Evolutionary conservation across 139 green algal species (phyloP).

Genomic region (Chlamydomonas sp.): DNA sequence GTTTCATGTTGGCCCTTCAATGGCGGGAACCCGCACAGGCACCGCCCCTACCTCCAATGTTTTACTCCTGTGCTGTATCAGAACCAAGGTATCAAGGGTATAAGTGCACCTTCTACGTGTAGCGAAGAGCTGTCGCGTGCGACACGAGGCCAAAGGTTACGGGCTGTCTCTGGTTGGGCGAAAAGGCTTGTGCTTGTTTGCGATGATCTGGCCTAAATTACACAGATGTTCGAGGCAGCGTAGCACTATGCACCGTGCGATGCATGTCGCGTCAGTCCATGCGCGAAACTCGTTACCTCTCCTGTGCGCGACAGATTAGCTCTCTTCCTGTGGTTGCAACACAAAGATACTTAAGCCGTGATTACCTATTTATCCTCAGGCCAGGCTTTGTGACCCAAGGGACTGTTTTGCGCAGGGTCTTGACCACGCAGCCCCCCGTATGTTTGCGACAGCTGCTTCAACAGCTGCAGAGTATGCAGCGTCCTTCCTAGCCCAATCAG

Average conservation of each 20-base stretch:
- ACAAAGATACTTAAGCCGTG: too few species aligned
- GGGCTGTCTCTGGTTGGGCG: background rate
- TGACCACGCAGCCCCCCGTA: background rate
- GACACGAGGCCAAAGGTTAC: background rate
- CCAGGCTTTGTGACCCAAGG: background rate
- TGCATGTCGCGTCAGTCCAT: background rate
- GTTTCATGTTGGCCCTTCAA: constrained; percentile 7
- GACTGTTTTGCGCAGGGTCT: background rate
- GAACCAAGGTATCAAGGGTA: background rate
- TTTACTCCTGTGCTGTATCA: background rate
- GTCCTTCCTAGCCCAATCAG: too few species aligned
- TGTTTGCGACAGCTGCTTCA: background rate
- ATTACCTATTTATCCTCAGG: background rate
- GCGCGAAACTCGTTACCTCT: background rate
- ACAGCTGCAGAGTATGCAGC: background rate
- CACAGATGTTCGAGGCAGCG: too few species aligned
- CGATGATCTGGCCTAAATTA: too few species aligned
- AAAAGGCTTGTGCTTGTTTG: background rate
- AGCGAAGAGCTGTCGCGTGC: background rate
- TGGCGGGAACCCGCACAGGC: background rate
- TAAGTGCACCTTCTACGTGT: background rate
- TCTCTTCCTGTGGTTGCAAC: background rate
- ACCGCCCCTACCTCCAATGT: background rate
- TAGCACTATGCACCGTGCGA: background rate
- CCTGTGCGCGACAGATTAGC: background rate